Percentiles rank a stretch among this genome's conserved stretches.
Evolutionary conservation across 1,284 basidiomycete genomes (phyloP).

Genomic region (Trametes sp.): DNA sequence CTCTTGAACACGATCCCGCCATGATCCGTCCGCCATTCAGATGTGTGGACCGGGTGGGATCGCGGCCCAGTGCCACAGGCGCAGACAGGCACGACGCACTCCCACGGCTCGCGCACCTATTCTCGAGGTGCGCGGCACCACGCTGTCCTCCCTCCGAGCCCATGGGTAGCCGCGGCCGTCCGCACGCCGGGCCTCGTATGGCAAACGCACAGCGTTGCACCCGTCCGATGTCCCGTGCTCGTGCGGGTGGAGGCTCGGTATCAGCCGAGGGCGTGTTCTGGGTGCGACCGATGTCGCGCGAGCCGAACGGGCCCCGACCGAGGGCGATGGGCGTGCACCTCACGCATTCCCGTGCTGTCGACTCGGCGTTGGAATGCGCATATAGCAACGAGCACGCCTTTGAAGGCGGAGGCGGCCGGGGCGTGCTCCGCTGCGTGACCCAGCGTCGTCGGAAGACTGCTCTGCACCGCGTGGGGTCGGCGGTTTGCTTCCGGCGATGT

Average conservation of each 20-base stretch:
- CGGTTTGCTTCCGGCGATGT: neutral
- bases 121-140: neutral
- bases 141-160: too few species aligned
- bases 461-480: neutral
- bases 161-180: too few species aligned
- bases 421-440: neutral
- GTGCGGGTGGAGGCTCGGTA: neutral
- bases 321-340: neutral
- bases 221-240: too few species aligned
- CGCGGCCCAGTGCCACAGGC: neutral
- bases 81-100: neutral
- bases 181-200: neutral
- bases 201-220: neutral
- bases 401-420: too few species aligned
- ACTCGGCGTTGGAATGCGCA: neutral
- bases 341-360: neutral
- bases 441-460: neutral
- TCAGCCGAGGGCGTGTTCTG: neutral
- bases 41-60: slow-evolving; percentile 4
- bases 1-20: neutral
- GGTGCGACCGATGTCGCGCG: slow-evolving; percentile 10
- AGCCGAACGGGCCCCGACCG: slow-evolving; percentile 8
- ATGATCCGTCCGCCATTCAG: slow-evolving; percentile 18
- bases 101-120: neutral
- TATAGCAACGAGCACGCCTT: neutral